Base-by-base conservation (phyloP, 1,139 yeast genomes). In the Yamadazyma kanchanaburiensis region DNA sequence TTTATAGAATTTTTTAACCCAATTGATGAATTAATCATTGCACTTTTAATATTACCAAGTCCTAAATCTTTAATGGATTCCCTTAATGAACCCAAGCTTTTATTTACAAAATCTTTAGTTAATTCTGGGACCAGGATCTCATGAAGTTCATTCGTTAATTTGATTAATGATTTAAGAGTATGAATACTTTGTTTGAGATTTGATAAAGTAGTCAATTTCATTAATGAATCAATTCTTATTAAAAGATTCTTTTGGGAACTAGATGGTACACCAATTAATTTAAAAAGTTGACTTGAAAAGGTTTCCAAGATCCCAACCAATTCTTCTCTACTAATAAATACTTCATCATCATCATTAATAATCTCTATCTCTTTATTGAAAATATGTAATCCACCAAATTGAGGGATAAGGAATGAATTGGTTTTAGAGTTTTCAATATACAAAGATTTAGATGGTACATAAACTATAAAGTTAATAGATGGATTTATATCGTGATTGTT, bases 91-190 rank as follows among this genome's bases (percentile, higher is more conserved):
- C 38, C 37, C 14, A 77, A 45, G 3, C 80, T 55, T 17, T 53
- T 45, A n/a, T 58, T 39, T 4, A 77, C 81, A 33, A 70, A 69
- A 3, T 49, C 46, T 27, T 63, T 63, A 1, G 86, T 81, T n/a
- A 70, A 58, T 30, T 69, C 69, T 0, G 97, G 97, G 28, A 89
- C 80, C 3, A 96, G 80, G 51, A 89, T 89, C 35, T 81, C 84
- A 27, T 79, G 76, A 42, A 89, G 69, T 5, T 83, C 74, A 31
- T 72, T 61, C 2, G 87, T 73, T 34, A 89, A 64, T 39, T 87
- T 77, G 20, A 78, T 64, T 34, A 89, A 67, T 0, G 95, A 85
- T 30, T 73, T 69, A 38, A 88, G 64, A 17, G 87, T 84, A 10
- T 79, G 76, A 11, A 70, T 50, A 1, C 76, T 53, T 21, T 60